Base-by-base conservation (phyloP, 805 yeast genomes). In the Maudiozyma saulgeensis region DNA sequence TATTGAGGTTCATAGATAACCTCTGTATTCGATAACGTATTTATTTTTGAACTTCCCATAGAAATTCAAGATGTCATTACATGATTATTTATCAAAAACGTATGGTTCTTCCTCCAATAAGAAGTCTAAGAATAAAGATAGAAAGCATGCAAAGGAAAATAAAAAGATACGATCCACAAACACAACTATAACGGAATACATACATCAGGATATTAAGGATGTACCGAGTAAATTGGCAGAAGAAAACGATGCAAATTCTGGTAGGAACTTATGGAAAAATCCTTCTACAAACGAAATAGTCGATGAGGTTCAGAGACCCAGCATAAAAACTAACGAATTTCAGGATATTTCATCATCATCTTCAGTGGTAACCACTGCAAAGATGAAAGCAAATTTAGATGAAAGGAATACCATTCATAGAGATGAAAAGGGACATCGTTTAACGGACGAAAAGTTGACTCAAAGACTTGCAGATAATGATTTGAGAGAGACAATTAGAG, bases 361-460 rank as follows among this genome's bases (percentile, higher is more conserved):
- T 15, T 35, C 38, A 11, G 16, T 21, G 5, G n/a, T 3, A 21
- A 21, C 6, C 16, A 6, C 4, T 15, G 26, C 32, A 9, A 28
- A 28, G 12, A 8, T 28, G 3, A 6, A 28, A 2, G 1, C 3
- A 21, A 41, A 39, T 13, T 13, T 38, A 4, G 13, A 28, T 15
- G 19, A n/a, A 15, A 16, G 15, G 7, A 25, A 44, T 31, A 80
- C 84, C 0, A 68, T 79, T 0, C 77, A 75, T 56, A 75, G 93
- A 70, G 91, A 85, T 59, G 67, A 75, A 2, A 59, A 73, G 1
- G 95, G 95, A 16, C 67, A 76, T 32, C 70, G 68, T 19, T 67
- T 82, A 61, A 75, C 45, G 3, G 19, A 55, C 53, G 39, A 51
- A 57, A 44, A 43, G 49, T 11, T 43, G 26, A 3, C 26, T 5